phyloP scores from a whole-genome alignment of 2,329 filamentous ascomycete species.

The Xylaria sp. region DNA sequence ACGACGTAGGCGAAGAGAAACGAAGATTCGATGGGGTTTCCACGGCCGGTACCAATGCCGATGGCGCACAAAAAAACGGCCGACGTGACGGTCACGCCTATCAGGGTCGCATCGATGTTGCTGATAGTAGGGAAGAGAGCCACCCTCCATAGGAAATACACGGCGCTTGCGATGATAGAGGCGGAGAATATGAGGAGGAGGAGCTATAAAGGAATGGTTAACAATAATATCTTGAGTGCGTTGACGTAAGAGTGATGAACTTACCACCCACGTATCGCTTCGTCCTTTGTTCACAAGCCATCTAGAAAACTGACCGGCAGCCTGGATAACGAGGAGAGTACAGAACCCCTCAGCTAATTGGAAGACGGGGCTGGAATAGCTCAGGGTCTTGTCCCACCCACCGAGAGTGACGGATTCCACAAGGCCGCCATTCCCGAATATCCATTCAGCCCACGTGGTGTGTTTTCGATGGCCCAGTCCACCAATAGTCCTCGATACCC shows the following conservation, averaged over 20 bases:
- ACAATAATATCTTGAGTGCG: not conserved
- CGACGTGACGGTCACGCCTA: conserved; percentile 91
- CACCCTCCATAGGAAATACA: conserved; percentile 97
- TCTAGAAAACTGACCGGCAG: conserved; percentile 90
- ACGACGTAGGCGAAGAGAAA: conserved; percentile 96
- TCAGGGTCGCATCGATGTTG: conserved; percentile 91
- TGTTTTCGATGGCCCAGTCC: conserved; percentile 69
- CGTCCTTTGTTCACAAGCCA: conserved; percentile 94
- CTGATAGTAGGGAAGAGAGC: conserved; percentile 92
- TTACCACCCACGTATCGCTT: conserved; percentile 96
- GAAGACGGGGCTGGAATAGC: conserved; percentile 93
- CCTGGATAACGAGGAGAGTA: conserved; percentile 94
- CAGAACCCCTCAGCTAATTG: conserved; percentile 97
- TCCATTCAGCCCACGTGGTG: conserved; percentile 80
- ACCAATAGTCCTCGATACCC: conserved; percentile 83
- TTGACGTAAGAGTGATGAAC: conserved; percentile 44
- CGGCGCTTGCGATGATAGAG: conserved; percentile 89
- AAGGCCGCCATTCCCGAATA: conserved; percentile 87
- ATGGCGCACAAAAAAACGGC: conserved; percentile 92
- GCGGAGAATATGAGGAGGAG: conserved; percentile 86
- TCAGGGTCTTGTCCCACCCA: conserved; percentile 86
- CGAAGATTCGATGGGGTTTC: conserved; percentile 94
- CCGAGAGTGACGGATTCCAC: conserved; percentile 83
- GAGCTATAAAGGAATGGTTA: conserved; percentile 66
- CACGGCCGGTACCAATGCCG: conserved; percentile 91